Evolutionary conservation across 2,329 filamentous ascomycete genomes (phyloP).

Genomic region (Anisogramma anomala): DNA sequence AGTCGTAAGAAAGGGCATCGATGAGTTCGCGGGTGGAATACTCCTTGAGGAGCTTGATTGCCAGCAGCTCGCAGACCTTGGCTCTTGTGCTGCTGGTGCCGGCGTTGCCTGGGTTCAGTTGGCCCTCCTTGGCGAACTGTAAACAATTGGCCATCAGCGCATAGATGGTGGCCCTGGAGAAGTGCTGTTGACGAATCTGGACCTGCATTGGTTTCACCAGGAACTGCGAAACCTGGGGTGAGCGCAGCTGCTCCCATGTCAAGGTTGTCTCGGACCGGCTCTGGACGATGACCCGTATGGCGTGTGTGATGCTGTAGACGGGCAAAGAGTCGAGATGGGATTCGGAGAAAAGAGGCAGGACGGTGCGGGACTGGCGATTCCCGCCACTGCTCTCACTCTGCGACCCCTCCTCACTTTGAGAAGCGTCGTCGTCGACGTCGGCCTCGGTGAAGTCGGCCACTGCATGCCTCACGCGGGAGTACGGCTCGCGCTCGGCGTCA

Average conservation of each 20-base stretch:
- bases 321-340: slow-evolving; percentile 73
- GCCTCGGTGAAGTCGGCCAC: slow-evolving; percentile 55
- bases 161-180: slow-evolving; percentile 77
- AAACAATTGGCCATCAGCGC: slow-evolving; percentile 87
- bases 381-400: slow-evolving; percentile 24
- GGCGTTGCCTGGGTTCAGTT: slow-evolving; percentile 70
- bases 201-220: slow-evolving; percentile 91
- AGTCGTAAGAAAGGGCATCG: slow-evolving; percentile 89
- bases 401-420: slow-evolving; percentile 27
- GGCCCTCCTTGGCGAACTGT: slow-evolving; percentile 81
- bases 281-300: slow-evolving; percentile 74
- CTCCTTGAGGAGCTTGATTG: slow-evolving; percentile 81
- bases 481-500: slow-evolving; percentile 19
- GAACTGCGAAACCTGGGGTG: slow-evolving; percentile 93
- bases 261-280: slow-evolving; percentile 83
- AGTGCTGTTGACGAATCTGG: slow-evolving; percentile 71
- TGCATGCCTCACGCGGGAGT: slow-evolving; percentile 37
- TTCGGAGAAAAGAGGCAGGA: slow-evolving; percentile 70
- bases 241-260: slow-evolving; percentile 88
- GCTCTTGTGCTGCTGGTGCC: slow-evolving; percentile 76
- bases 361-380: slow-evolving; percentile 20
- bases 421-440: slow-evolving; percentile 44
- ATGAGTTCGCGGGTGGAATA: slow-evolving; percentile 83
- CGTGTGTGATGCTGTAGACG: slow-evolving; percentile 81
- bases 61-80: slow-evolving; percentile 79